phyloP scores from a whole-genome alignment of 202 grass and related monocot genomes.

The Brachypodium distachyon region DNA sequence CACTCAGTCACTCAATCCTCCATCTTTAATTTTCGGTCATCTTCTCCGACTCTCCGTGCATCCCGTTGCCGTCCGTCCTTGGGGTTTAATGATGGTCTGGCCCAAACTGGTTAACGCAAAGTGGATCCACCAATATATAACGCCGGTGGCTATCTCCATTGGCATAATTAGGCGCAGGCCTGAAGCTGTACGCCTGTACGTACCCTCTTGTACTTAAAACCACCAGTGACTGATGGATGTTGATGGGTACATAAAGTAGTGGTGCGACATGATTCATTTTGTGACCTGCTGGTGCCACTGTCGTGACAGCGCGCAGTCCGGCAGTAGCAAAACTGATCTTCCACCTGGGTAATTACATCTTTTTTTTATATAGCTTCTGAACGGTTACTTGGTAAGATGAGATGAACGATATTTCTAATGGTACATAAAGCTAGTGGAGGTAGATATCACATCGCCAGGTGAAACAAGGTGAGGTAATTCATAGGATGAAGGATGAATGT shows the following conservation, averaged over 20 bases:
- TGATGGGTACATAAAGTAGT: not conserved
- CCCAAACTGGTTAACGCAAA: conserved; percentile 16
- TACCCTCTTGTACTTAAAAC: conserved; percentile 32
- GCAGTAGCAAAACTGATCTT: not conserved
- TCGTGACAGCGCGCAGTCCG: not conserved
- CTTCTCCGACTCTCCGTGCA: not conserved
- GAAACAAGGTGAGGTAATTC: not conserved
- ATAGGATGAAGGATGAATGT: not conserved
- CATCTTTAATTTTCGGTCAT: not conserved
- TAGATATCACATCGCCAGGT: not conserved
- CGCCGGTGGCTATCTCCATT: not conserved
- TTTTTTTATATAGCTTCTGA: not conserved
- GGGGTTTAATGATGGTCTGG: conserved; percentile 4
- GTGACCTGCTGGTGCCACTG: not conserved
- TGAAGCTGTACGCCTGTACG: not conserved
- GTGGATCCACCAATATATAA: conserved; percentile 13
- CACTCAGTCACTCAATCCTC: not conserved
- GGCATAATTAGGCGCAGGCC: not conserved
- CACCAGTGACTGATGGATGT: not conserved
- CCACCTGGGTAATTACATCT: not conserved
- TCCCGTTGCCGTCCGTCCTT: not conserved
- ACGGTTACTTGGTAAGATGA: not conserved
- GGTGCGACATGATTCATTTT: too few species aligned
- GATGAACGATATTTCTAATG: not conserved
- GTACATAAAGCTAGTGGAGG: not conserved